Evolutionary conservation across 2,329 filamentous ascomycete genomes (phyloP).

Genomic region (Colletotrichum karsti): DNA sequence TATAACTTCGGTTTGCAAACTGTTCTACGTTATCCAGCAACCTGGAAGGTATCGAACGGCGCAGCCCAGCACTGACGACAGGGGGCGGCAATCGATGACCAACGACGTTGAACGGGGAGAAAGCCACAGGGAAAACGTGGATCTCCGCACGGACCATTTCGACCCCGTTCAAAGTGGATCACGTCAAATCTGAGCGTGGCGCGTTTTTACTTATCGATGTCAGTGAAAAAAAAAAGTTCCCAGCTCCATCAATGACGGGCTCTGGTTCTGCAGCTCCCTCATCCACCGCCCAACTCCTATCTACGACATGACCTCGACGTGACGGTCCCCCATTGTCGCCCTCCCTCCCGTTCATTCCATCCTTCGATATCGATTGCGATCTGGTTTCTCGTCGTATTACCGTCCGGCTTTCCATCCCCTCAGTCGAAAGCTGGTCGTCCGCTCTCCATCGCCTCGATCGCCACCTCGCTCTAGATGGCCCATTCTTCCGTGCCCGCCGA

Average conservation of each 20-base stretch:
- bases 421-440: too few species aligned
- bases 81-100: too few species aligned
- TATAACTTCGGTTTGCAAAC: neutral
- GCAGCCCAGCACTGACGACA: too few species aligned
- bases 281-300: neutral
- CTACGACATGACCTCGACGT: conserved; percentile 11
- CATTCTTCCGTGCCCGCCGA: conserved; percentile 36
- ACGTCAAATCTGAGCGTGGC: conserved; percentile 14
- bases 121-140: neutral
- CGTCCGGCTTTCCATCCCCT: too few species aligned
- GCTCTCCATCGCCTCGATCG: neutral
- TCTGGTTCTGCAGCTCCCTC: neutral
- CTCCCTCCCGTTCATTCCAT: neutral
- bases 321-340: neutral
- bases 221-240: conserved; percentile 26
- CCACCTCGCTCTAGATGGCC: conserved; percentile 36
- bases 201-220: conserved; percentile 17
- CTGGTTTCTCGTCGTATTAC: too few species aligned
- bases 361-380: neutral
- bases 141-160: neutral
- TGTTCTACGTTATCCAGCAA: neutral
- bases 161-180: neutral
- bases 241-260: conserved; percentile 13
- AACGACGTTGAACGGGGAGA: neutral
- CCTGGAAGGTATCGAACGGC: too few species aligned